Evolutionary conservation across 2,329 filamentous ascomycete genomes (phyloP), one percentile per base, ranked within the genome.

Genomic region (Trichophyton verrucosum): DNA sequence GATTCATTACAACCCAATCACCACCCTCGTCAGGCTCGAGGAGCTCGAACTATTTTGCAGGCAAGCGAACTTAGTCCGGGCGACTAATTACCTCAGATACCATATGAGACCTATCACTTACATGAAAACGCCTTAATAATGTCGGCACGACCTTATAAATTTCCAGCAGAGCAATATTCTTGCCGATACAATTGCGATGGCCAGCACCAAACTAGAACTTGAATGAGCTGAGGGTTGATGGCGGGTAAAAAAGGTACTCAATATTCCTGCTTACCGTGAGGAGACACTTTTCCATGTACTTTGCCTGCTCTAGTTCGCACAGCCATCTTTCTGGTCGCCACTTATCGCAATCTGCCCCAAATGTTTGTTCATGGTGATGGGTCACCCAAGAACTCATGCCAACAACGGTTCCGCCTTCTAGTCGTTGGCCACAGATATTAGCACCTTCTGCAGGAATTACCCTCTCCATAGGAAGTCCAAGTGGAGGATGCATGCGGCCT

Each of bases 371-470:
- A 1, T 84, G 80, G 2, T 85, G 80, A 67, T 91, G 87, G 38
- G 91, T 77, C 15, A 90, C 82, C 87, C 87, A 91, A 0, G 87
- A 82, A 59, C 83, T 89, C 69, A 84, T 87, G 5, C 88, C 88
- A 0, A 90, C 86, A 62, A 88, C 85, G 0, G 87, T 89, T 5
- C 87, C 87, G 1, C 84, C 87, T 3, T 81, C 81, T 30, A 91
- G 77, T 61, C 79, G 81, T 15, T 78, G 71, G 1, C 85, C 86
- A 0, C 80, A 79, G 59, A 90, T 85, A 49, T 85, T 81, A 24
- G 80, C 77, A 8, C 87, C 87, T 20, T 81, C 77, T 0, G 78
- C 73, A 0, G 88, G 88, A 0, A 89, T 86, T 53, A 91, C 77
- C 62, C 89, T 81, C 72, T 92, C 88, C 49, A 92, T 77, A 0